Base-by-base conservation (phyloP, 164 flowering plant species). In the Buxus sempervirens region DNA sequence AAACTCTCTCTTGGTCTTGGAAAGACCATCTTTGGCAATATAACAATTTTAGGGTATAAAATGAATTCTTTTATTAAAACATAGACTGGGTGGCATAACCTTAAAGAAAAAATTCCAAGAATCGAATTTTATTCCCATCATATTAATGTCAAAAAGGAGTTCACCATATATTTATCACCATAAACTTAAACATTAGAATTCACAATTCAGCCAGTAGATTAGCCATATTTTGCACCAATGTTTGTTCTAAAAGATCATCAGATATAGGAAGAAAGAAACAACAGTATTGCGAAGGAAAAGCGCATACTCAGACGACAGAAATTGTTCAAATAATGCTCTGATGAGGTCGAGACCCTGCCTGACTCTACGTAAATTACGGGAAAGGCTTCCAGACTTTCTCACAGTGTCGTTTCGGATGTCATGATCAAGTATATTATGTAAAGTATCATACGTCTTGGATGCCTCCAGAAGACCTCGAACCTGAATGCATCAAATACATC, bases 301-400 rank as follows among this genome's bases (percentile, higher is more conserved):
- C 49, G 70, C 87, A 41, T 90, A 93, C 97, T 81, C 81, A 3
- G 87, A 61, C 10, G 84, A 70, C 27, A 94, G 71, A 74, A 94
- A 88, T 51, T 87, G 82, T 60, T 87, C 79, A 71, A 91, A 91
- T 26, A 94, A 63, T 64, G 82, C 93, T 73, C 89, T 81, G 75
- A 94, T 81, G 75, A 94, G 94, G 71, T 91, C 97, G 67, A 91
- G 90, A 54, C 98, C 97, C 81, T 85, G 96, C 78, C 94, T 79
- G 76, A 94, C 95, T 70, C 98, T 84, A 1, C 96, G 87, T 18
- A 94, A 68, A 73, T 94, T 88, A 18, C 97, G 87, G 0, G 97
- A 74, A 71, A 63, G 83, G 81, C 98, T 91, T 70, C 98, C 98
- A 20, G 75, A 82, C 51, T 79, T 73, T 65, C 77, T 90, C 42